These are phyloP conservation scores for Blastobotrys raffinosifermentans DNA, from an alignment of 1,139 yeast species.

Conservation along the genomic window DNA sequence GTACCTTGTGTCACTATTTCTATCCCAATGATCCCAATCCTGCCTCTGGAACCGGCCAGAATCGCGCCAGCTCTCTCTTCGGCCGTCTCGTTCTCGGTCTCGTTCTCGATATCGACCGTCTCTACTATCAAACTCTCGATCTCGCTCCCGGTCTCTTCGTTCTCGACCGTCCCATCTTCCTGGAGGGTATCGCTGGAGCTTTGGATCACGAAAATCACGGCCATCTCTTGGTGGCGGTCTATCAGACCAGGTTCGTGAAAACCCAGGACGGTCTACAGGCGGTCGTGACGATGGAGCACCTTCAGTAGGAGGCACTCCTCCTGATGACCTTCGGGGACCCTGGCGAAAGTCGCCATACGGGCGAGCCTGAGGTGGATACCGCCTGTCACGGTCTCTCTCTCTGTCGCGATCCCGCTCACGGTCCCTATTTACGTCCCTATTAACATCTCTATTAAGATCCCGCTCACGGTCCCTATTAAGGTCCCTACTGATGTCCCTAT, in stretches of 20 bases:
- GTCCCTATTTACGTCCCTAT: slow-evolving; percentile 15
- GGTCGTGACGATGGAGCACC: too few relatives aligned
- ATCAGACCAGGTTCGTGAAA: too few relatives aligned
- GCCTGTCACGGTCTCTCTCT: slow-evolving; percentile 14
- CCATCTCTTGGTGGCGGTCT: too few relatives aligned
- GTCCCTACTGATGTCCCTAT: too few relatives aligned
- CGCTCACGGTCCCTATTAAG: too few relatives aligned
- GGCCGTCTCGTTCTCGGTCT: slow-evolving; percentile 7
- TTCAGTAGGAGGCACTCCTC: too few relatives aligned
- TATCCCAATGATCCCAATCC: slow-evolving; percentile 7
- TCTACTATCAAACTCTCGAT: slow-evolving; percentile 15
- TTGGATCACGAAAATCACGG: too few relatives aligned
- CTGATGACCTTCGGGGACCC: slow-evolving; percentile 4
- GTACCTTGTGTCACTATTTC: slow-evolving; percentile 9
- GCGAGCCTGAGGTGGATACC: neutral
- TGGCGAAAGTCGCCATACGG: slow-evolving; percentile 2
- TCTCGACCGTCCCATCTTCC: slow-evolving; percentile 5
- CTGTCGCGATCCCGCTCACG: slow-evolving; percentile 21
- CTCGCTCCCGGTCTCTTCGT: slow-evolving; percentile 17
- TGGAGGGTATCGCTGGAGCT: too few relatives aligned
- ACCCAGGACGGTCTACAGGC: too few relatives aligned
- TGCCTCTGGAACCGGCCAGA: too few relatives aligned
- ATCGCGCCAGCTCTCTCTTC: too few relatives aligned
- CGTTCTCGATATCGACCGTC: slow-evolving; percentile 3
- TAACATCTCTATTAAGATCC: slow-evolving; percentile 7